phyloP scores from a whole-genome alignment of 2,329 filamentous ascomycete genomes.

The Leptographium wingfieldii region DNA sequence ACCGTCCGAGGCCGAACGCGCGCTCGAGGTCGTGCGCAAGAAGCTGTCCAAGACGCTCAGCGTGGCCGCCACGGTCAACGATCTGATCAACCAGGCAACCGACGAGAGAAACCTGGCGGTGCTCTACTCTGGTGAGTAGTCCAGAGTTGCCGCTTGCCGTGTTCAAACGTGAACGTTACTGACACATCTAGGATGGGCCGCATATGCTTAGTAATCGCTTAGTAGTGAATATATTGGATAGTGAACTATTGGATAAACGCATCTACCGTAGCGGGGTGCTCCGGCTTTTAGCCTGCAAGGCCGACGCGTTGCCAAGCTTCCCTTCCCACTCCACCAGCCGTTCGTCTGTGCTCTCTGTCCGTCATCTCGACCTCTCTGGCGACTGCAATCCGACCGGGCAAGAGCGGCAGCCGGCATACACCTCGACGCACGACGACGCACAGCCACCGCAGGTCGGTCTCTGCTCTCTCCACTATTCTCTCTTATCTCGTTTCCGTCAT shows the following conservation, averaged over 20 bases:
- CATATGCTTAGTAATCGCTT: background rate
- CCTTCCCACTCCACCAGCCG: too few relatives aligned
- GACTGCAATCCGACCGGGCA: too few relatives aligned
- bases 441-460: too few relatives aligned
- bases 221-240: background rate
- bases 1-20: constrained; percentile 71
- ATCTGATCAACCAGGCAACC: constrained; percentile 88
- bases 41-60: constrained; percentile 91
- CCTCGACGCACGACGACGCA: too few relatives aligned
- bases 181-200: background rate
- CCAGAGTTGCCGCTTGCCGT: too few relatives aligned
- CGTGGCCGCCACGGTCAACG: constrained; percentile 89
- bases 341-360: too few relatives aligned
- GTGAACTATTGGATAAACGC: background rate
- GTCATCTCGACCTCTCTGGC: too few relatives aligned
- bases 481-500: background rate
- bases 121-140: constrained; percentile 59
- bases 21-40: constrained; percentile 86
- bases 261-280: background rate
- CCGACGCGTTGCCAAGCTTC: too few relatives aligned
- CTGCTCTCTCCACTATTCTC: background rate
- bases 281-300: too few relatives aligned
- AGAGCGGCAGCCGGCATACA: too few relatives aligned
- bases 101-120: constrained; percentile 88
- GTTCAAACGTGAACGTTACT: constrained; percentile 3